Conservation (phyloP, 805 yeast species). For the Candida stauntonica region DNA sequence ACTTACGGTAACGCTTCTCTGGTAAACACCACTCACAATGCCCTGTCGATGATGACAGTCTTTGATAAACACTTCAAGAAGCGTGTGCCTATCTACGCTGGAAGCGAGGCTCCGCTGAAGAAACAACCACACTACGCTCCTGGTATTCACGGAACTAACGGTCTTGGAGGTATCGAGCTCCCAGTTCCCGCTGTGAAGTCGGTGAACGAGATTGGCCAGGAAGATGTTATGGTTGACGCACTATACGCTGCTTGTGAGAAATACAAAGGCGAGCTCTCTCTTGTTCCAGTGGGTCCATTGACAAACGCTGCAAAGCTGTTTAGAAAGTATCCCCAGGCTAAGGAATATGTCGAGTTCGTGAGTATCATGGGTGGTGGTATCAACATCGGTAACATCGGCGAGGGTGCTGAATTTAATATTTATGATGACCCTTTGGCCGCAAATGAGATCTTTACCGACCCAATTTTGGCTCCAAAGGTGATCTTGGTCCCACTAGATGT, state of each 20-base stretch:
- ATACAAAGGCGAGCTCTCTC: conserved; percentile 45
- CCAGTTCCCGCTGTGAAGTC: conserved; percentile 40
- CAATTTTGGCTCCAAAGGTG: conserved; percentile 39
- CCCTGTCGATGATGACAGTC: conserved; percentile 62
- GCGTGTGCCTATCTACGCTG: conserved; percentile 60
- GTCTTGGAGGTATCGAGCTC: conserved; percentile 71
- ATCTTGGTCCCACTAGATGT: conserved; percentile 63
- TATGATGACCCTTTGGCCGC: conserved; percentile 78
- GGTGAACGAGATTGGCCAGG: conserved; percentile 33
- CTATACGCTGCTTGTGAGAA: conserved; percentile 35
- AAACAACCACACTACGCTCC: conserved; percentile 50
- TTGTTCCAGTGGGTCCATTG: conserved; percentile 74
- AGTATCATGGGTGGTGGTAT: conserved; percentile 77
- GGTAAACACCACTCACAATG: conserved; percentile 61
- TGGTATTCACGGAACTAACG: conserved; percentile 68
- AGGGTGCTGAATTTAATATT: conserved; percentile 71
- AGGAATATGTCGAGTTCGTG: conserved; percentile 44
- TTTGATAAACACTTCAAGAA: conserved; percentile 32
- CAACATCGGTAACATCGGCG: conserved; percentile 28
- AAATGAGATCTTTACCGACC: conserved; percentile 45
- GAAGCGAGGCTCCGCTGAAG: conserved; percentile 54
- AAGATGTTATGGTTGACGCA: conserved; percentile 36
- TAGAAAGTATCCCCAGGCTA: conserved; percentile 48
- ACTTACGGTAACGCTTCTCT: conserved; percentile 39
- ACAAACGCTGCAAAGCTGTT: conserved; percentile 66